Percentiles rank a stretch among this genome's conserved stretches.
Evolutionary conservation across 2,329 filamentous ascomycete species (phyloP).

Genomic region (Stachybotrys elegans): DNA sequence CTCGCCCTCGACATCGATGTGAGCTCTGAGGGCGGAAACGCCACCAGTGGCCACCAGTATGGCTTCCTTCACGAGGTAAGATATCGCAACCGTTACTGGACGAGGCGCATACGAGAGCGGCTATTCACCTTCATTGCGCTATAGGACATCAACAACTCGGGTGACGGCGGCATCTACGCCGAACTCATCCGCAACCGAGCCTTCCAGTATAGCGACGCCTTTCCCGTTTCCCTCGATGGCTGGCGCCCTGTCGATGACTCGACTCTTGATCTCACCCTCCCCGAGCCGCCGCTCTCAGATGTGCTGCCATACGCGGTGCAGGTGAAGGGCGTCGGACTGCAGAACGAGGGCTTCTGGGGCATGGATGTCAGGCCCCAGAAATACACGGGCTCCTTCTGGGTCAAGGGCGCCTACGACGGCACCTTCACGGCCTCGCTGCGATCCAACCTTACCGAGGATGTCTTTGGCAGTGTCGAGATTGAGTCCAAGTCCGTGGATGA

Average conservation of each 20-base stretch:
- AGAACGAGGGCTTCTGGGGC: constrained; percentile 54
- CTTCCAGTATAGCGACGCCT: constrained; percentile 51
- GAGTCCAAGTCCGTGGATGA: constrained; percentile 31
- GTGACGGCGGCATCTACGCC: constrained; percentile 69
- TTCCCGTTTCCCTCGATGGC: constrained; percentile 36
- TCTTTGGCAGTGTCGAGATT: constrained; percentile 42
- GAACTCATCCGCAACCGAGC: constrained; percentile 67
- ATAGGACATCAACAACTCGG: constrained; percentile 61
- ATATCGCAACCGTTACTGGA: too few relatives aligned
- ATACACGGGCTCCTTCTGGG: constrained; percentile 48
- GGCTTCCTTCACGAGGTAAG: constrained; percentile 39
- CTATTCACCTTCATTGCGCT: too few relatives aligned
- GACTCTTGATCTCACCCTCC: constrained; percentile 40
- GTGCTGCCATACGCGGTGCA: constrained; percentile 48
- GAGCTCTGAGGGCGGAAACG: constrained; percentile 32
- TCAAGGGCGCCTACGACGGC: constrained; percentile 44
- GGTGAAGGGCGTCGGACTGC: constrained; percentile 40
- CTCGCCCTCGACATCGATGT: constrained; percentile 31
- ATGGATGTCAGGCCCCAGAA: constrained; percentile 44
- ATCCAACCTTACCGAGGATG: constrained; percentile 37
- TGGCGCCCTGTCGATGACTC: constrained; percentile 40
- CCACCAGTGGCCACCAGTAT: constrained; percentile 38
- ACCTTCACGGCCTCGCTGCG: constrained; percentile 41
- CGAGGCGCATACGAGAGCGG: too few relatives aligned
- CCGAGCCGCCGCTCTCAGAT: constrained; percentile 42